phyloP scores from a whole-genome alignment of 495 filamentous ascomycete genomes.

The Pseudevernia furfuracea region DNA sequence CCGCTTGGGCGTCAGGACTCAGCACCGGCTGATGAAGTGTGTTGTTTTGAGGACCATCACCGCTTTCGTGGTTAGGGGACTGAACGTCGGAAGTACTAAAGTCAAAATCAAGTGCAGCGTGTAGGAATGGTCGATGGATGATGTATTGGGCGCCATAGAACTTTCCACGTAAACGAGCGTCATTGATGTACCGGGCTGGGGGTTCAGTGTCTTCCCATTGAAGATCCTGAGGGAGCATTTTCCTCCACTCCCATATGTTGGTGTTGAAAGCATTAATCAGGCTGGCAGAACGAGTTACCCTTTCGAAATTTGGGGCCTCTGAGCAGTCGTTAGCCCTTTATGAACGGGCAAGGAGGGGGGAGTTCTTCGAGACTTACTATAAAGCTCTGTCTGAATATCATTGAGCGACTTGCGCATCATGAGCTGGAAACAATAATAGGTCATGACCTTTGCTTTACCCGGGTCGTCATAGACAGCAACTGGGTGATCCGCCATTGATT shows the following conservation, averaged over 20 bases:
- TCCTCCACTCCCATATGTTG: conserved; percentile 40
- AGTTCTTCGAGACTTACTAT: conserved; percentile 28
- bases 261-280: conserved; percentile 33
- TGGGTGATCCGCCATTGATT: conserved; percentile 22
- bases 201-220: conserved; percentile 61
- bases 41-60: background rate
- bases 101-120: conserved; percentile 46
- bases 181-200: conserved; percentile 68
- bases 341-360: background rate
- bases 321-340: conserved; percentile 5
- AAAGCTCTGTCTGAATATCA: conserved; percentile 64
- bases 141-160: conserved; percentile 90
- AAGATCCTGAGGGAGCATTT: conserved; percentile 38
- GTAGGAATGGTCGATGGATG: conserved; percentile 75
- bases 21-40: conserved; percentile 5
- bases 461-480: conserved; percentile 18
- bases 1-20: conserved; percentile 20
- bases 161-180: conserved; percentile 81
- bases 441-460: conserved; percentile 47
- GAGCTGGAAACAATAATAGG: conserved; percentile 80
- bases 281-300: conserved; percentile 27
- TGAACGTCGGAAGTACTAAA: conserved; percentile 31
- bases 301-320: conserved; percentile 21
- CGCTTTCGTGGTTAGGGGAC: conserved; percentile 13
- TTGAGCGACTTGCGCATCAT: conserved; percentile 81